Evolutionary conservation across 2,329 filamentous ascomycete genomes (phyloP).

Genomic region (Fusarium sp.): DNA sequence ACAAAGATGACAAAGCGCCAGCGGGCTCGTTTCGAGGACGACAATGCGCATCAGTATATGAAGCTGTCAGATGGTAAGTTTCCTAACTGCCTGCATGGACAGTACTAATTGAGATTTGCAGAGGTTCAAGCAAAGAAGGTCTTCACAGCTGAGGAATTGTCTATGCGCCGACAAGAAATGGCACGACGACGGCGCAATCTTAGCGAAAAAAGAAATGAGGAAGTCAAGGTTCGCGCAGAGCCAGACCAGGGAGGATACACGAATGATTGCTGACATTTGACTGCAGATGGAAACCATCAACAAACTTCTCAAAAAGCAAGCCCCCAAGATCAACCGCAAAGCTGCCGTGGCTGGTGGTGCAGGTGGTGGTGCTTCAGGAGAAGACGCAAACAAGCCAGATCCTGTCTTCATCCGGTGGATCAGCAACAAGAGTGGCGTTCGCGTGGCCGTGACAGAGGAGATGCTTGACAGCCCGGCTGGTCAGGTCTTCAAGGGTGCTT

Average conservation of each 20-base stretch:
- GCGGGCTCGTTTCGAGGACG: conserved; percentile 70
- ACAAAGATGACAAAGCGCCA: conserved; percentile 73
- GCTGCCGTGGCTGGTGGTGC: conserved; percentile 50
- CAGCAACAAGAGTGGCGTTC: conserved; percentile 73
- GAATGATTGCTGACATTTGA: conserved; percentile 16
- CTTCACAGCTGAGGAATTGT: conserved; percentile 72
- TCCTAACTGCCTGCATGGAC: neutral
- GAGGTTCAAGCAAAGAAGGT: conserved; percentile 74
- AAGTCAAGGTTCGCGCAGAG: conserved; percentile 66
- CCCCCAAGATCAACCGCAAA: conserved; percentile 77
- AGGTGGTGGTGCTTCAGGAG: conserved; percentile 58
- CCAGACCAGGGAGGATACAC: conserved; percentile 4
- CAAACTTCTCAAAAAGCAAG: conserved; percentile 88
- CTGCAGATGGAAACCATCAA: conserved; percentile 89
- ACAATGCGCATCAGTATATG: conserved; percentile 65
- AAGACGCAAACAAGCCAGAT: conserved; percentile 64
- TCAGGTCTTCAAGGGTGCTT: conserved; percentile 63
- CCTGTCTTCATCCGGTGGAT: conserved; percentile 78
- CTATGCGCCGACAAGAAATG: conserved; percentile 74
- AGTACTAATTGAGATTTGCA: conserved; percentile 49
- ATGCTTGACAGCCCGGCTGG: conserved; percentile 75
- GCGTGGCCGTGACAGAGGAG: conserved; percentile 75
- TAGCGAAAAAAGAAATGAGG: conserved; percentile 74
- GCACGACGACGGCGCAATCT: conserved; percentile 71
- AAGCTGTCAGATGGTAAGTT: conserved; percentile 71